These are phyloP conservation scores for Monilinia laxa DNA, from an alignment of 2,329 filamentous ascomycete genomes.

Conservation along the genomic window DNA sequence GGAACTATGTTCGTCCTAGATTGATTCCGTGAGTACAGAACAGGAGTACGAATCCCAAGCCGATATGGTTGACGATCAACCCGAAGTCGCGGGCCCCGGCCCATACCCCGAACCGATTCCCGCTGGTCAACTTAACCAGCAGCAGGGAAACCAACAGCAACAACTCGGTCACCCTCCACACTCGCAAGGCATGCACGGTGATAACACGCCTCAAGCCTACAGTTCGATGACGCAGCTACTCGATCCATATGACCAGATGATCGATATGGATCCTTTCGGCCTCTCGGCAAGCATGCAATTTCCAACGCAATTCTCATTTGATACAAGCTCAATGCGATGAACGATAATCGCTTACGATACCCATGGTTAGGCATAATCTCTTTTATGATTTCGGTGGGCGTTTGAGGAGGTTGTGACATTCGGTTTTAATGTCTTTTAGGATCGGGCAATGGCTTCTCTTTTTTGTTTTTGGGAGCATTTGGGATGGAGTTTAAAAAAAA, in stretches of 20 bases:
- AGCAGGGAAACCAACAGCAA: slow-evolving; percentile 27
- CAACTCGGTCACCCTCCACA: slow-evolving; percentile 43
- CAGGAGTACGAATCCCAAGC: slow-evolving; percentile 93
- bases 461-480: slow-evolving; percentile 3
- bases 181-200: slow-evolving; percentile 44
- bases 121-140: slow-evolving; percentile 27
- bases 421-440: slow-evolving; percentile 13
- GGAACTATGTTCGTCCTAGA: slow-evolving; percentile 66
- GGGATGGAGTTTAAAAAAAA: slow-evolving; percentile 18
- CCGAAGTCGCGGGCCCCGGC: slow-evolving; percentile 61
- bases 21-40: slow-evolving; percentile 70
- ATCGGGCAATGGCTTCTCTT: slow-evolving; percentile 7
- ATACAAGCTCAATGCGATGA: slow-evolving; percentile 45
- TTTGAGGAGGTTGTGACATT: slow-evolving; percentile 2
- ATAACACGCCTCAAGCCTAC: slow-evolving; percentile 45
- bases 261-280: slow-evolving; percentile 92
- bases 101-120: slow-evolving; percentile 62
- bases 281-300: slow-evolving; percentile 95
- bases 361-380: slow-evolving; percentile 29
- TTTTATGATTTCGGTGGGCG: slow-evolving; percentile 13
- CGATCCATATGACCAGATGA: slow-evolving; percentile 77
- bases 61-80: slow-evolving; percentile 82
- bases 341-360: slow-evolving; percentile 35
- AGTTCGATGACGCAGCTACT: slow-evolving; percentile 49
- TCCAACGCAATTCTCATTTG: slow-evolving; percentile 77